Conservation (phyloP, 2,329 filamentous ascomycete genomes). For the Beauveria sp. region DNA sequence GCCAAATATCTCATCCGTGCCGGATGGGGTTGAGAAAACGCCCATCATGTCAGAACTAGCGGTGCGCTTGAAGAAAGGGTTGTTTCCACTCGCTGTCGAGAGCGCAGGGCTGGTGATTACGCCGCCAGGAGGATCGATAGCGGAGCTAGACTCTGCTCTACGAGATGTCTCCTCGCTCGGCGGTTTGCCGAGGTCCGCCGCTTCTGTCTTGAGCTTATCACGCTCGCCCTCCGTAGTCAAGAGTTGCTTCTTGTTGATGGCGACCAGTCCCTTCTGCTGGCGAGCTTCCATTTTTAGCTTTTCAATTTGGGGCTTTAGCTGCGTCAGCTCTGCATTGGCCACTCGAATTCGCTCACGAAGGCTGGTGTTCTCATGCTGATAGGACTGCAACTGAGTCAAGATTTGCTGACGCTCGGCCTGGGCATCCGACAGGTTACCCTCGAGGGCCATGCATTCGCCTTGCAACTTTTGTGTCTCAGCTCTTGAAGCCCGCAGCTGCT, state of each 20-base stretch:
- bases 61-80: constrained; percentile 83
- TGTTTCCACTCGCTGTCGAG: constrained; percentile 69
- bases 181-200: constrained; percentile 58
- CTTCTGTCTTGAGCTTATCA: constrained; percentile 78
- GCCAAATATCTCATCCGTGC: constrained; percentile 74
- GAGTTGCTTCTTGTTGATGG: constrained; percentile 98
- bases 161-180: constrained; percentile 51
- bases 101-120: constrained; percentile 60
- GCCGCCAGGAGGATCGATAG: constrained; percentile 36
- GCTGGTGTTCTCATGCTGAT: constrained; percentile 79
- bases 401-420: constrained; percentile 76
- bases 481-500: constrained; percentile 67
- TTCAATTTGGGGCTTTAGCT: constrained; percentile 84
- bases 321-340: constrained; percentile 73
- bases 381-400: constrained; percentile 65
- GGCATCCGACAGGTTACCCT: constrained; percentile 73
- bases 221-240: constrained; percentile 81
- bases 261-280: constrained; percentile 91
- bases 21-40: constrained; percentile 42
- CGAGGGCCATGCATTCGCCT: constrained; percentile 74
- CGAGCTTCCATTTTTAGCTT: constrained; percentile 87
- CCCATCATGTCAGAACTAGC: constrained; percentile 54
- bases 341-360: constrained; percentile 83
- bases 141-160: constrained; percentile 45
- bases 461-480: constrained; percentile 79